phyloP scores from a whole-genome alignment of 1,139 yeast genomes.

The Geotrichum candidum region DNA sequence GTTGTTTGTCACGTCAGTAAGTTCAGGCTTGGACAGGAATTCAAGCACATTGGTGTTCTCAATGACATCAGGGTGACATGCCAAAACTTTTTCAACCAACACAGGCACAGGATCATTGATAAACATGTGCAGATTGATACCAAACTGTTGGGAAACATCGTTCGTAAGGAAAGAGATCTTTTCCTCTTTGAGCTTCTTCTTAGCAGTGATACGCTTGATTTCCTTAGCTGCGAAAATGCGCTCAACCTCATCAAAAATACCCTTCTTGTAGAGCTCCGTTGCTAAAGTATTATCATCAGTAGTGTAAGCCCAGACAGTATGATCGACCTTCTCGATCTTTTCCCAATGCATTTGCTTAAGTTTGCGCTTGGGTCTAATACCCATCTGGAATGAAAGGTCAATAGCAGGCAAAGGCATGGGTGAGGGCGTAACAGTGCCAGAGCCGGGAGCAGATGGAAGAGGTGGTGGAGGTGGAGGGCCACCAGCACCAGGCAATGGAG shows the following conservation, averaged over 20 bases:
- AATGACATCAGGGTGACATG: constrained; percentile 66
- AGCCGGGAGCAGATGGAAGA: constrained; percentile 22
- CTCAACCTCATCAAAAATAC: constrained; percentile 75
- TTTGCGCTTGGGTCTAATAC: constrained; percentile 51
- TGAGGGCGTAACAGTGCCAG: constrained; percentile 20
- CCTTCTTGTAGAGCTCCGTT: constrained; percentile 55
- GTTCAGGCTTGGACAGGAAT: constrained; percentile 67
- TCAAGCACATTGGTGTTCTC: constrained; percentile 70
- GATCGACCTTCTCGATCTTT: constrained; percentile 55
- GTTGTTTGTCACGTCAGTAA: constrained; percentile 65
- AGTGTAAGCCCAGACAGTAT: constrained; percentile 74
- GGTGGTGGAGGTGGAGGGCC: constrained; percentile 25
- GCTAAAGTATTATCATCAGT: constrained; percentile 45
- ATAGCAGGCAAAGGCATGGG: constrained; percentile 21
- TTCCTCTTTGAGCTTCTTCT: constrained; percentile 36
- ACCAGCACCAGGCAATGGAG: constrained; percentile 26
- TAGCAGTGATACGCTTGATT: constrained; percentile 37
- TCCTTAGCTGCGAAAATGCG: constrained; percentile 65
- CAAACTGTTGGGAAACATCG: constrained; percentile 85
- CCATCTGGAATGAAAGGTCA: constrained; percentile 22
- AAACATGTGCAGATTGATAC: constrained; percentile 83
- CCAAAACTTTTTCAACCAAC: constrained; percentile 58
- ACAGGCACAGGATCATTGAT: constrained; percentile 56
- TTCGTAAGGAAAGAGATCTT: constrained; percentile 64
- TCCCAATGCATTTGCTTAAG: constrained; percentile 97